Evolutionary conservation across 2,329 filamentous ascomycete genomes (phyloP).

Genomic region (Phialocephala subalpina): DNA sequence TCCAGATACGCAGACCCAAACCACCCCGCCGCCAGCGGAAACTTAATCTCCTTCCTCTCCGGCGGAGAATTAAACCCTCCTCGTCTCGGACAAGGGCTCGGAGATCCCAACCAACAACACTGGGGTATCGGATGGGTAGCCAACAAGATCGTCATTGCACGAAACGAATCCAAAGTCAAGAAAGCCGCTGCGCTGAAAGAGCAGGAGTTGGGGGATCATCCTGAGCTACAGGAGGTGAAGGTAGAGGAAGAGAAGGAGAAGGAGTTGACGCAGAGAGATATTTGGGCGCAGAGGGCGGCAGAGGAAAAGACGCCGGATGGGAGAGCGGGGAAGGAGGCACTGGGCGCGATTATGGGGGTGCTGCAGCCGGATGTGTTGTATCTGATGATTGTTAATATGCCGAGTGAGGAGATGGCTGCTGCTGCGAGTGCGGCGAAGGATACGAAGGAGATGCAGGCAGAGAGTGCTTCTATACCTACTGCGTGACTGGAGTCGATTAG

Average conservation of each 20-base stretch:
- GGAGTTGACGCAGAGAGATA: background rate
- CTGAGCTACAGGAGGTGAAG: background rate
- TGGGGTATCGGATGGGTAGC: background rate
- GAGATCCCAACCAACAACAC: background rate
- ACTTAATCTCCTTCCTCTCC: constrained; percentile 24
- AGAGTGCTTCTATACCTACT: background rate
- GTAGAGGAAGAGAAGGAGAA: background rate
- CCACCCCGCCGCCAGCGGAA: constrained; percentile 56
- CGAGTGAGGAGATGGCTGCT: constrained; percentile 39
- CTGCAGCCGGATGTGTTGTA: constrained; percentile 50
- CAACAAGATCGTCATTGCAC: background rate
- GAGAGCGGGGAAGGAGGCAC: background rate
- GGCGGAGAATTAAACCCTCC: constrained; percentile 20
- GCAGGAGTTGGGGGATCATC: background rate
- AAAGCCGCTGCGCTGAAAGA: background rate
- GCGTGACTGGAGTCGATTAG: no score
- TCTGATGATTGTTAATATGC: constrained; percentile 58
- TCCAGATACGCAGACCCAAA: constrained; percentile 59
- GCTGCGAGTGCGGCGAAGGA: constrained; percentile 5
- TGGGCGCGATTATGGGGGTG: constrained; percentile 16
- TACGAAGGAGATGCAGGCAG: background rate
- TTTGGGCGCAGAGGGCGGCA: background rate
- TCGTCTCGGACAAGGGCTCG: background rate
- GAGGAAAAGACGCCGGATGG: background rate
- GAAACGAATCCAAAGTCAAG: background rate